These are phyloP conservation scores for Fusarium pseudocircinatum DNA, from an alignment of 2,329 filamentous ascomycete species.

Conservation along the genomic window DNA sequence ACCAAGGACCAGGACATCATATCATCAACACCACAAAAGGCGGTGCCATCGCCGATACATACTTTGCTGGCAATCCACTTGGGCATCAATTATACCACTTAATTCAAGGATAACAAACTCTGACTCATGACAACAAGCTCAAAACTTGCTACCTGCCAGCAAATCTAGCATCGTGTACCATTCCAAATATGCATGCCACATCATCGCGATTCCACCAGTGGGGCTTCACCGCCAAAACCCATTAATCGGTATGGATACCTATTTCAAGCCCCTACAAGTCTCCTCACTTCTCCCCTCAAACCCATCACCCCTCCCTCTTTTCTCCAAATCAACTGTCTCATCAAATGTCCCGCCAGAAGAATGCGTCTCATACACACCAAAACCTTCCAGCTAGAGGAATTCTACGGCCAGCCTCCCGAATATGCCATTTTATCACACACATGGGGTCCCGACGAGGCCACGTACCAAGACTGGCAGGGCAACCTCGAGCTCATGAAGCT, in stretches of 20 bases:
- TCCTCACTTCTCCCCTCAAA: neutral
- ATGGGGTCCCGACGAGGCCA: slow-evolving; percentile 44
- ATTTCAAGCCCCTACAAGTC: neutral
- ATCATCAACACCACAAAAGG: neutral
- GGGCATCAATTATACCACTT: slow-evolving; percentile 20
- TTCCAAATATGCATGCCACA: slow-evolving; percentile 24
- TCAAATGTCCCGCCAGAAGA: neutral
- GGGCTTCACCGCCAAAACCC: slow-evolving; percentile 27
- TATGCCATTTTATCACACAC: slow-evolving; percentile 49
- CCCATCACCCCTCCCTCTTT: no score
- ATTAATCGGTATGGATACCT: slow-evolving; percentile 2
- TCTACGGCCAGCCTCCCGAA: slow-evolving; percentile 39
- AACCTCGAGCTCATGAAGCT: slow-evolving; percentile 25
- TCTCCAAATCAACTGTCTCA: neutral
- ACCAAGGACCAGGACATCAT: neutral
- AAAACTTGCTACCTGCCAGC: neutral
- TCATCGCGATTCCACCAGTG: slow-evolving; percentile 23
- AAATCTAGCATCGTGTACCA: slow-evolving; percentile 18
- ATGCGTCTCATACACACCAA: slow-evolving; percentile 43
- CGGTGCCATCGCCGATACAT: neutral
- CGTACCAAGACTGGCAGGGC: slow-evolving; percentile 32
- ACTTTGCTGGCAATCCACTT: neutral
- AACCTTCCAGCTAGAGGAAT: slow-evolving; percentile 35
- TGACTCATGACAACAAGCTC: slow-evolving; percentile 19
- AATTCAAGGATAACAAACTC: neutral